These are phyloP conservation scores for Echeveria elegans DNA, from an alignment of 164 flowering plant species.

Conservation along the genomic window DNA sequence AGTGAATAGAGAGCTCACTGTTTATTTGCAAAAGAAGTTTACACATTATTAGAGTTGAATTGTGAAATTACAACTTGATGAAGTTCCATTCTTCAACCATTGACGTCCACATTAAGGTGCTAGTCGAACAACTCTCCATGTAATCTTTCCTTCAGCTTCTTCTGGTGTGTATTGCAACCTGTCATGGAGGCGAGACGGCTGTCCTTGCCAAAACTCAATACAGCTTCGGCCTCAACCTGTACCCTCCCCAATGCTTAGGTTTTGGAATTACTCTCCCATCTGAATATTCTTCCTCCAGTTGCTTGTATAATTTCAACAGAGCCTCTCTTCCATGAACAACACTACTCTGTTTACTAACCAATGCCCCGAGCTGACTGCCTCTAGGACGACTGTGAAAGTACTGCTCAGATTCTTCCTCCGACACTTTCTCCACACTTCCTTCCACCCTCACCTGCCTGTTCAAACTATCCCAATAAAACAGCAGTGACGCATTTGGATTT, in stretches of 20 bases:
- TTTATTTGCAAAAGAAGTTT: too few species aligned
- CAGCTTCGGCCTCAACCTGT: slow-evolving; percentile 66
- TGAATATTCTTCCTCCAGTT: slow-evolving; percentile 60
- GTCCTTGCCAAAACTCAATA: slow-evolving; percentile 98
- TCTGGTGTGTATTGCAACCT: slow-evolving; percentile 55
- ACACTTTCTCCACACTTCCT: slow-evolving; percentile 73
- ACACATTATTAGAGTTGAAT: too few species aligned
- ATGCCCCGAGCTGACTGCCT: slow-evolving; percentile 90
- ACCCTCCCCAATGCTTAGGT: slow-evolving; percentile 90
- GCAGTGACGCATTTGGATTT: slow-evolving; percentile 77
- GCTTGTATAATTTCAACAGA: slow-evolving; percentile 51
- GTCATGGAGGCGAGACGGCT: slow-evolving; percentile 84
- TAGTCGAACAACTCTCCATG: slow-evolving; percentile 58
- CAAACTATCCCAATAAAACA: slow-evolving; percentile 73
- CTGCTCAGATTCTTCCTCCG: slow-evolving; percentile 81
- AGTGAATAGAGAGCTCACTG: too few species aligned
- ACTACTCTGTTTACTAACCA: slow-evolving; percentile 84
- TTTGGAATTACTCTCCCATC: slow-evolving; percentile 84
- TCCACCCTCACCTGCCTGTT: slow-evolving; percentile 92
- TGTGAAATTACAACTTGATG: too few species aligned
- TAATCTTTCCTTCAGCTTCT: slow-evolving; percentile 37
- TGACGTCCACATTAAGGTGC: slow-evolving; percentile 82
- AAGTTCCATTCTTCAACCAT: too few species aligned
- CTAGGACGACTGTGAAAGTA: slow-evolving; percentile 90
- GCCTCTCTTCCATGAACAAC: slow-evolving; percentile 67